Evolutionary conservation across 2,329 filamentous ascomycete genomes (phyloP).

Genomic region (Diaporthe capsici): DNA sequence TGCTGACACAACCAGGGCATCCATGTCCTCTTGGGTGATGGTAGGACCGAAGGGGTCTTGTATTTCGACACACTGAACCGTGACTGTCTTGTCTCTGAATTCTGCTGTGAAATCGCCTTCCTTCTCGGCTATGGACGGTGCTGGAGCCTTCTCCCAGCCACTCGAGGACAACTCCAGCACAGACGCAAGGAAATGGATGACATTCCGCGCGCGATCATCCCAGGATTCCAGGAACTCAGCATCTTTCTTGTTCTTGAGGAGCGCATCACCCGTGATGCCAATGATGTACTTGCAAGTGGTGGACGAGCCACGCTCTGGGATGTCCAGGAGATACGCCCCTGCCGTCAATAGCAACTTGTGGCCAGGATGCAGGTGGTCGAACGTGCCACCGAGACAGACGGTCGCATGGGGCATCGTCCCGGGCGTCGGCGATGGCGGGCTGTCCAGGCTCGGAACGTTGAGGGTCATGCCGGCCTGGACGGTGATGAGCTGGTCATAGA

Average conservation of each 20-base stretch:
- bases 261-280: constrained; percentile 89
- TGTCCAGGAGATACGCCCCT: constrained; percentile 78
- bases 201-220: constrained; percentile 77
- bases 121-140: constrained; percentile 52
- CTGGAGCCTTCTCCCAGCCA: constrained; percentile 60
- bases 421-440: constrained; percentile 43
- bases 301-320: constrained; percentile 56
- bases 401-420: constrained; percentile 63
- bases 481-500: constrained; percentile 64
- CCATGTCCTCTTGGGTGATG: constrained; percentile 83
- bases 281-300: constrained; percentile 76
- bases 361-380: constrained; percentile 94
- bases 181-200: constrained; percentile 80
- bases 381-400: constrained; percentile 91
- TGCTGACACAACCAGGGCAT: constrained; percentile 86
- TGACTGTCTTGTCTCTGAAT: constrained; percentile 72
- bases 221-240: constrained; percentile 86
- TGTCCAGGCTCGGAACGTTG: constrained; percentile 47
- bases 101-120: constrained; percentile 65
- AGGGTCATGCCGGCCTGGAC: constrained; percentile 68
- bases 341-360: constrained; percentile 98
- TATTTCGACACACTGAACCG: constrained; percentile 86
- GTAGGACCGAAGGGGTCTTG: constrained; percentile 93
- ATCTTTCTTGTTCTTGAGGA: constrained; percentile 91
- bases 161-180: constrained; percentile 62